Percentiles rank a stretch among this genome's conserved stretches.
phyloP scores from a whole-genome alignment of 2,329 filamentous ascomycete species.

The Trichoderma pleuroti region DNA sequence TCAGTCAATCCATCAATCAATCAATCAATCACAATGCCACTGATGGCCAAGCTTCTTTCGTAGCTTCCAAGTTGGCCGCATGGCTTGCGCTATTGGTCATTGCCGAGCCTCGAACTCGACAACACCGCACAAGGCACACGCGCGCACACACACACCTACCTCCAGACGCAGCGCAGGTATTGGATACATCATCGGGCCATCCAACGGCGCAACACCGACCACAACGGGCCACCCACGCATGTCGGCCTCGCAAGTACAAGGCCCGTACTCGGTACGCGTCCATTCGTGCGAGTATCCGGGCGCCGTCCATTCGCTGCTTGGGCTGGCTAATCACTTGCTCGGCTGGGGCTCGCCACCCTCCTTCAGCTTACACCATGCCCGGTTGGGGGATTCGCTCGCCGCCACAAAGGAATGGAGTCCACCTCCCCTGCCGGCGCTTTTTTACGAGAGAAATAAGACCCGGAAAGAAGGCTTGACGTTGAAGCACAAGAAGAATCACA shows the following conservation, averaged over 20 bases:
- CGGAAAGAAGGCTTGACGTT: background rate
- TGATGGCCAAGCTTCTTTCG: background rate
- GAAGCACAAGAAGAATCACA: background rate
- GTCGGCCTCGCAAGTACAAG: background rate
- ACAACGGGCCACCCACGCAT: background rate
- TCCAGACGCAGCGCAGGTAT: background rate
- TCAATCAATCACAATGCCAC: too few species aligned
- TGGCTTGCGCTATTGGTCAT: background rate
- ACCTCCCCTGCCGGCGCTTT: conserved; percentile 4
- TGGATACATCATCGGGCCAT: background rate
- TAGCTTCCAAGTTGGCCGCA: background rate
- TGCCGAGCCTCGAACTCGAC: background rate
- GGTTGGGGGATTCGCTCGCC: conserved; percentile 18
- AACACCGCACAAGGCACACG: background rate
- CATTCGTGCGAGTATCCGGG: background rate
- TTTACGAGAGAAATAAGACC: background rate
- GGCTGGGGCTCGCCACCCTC: conserved; percentile 18
- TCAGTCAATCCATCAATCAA: too few species aligned
- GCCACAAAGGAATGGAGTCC: conserved; percentile 17
- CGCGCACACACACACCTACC: background rate
- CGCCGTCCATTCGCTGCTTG: conserved; percentile 5
- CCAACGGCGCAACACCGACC: background rate
- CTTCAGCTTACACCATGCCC: conserved; percentile 17
- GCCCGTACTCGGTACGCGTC: background rate
- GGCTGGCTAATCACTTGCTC: background rate